A percentile compares a stretch with the other conserved stretches of the same genome.
These are phyloP conservation scores for Mycena crocata DNA, from an alignment of 768 basidiomycete genomes.

Conservation along the genomic window DNA sequence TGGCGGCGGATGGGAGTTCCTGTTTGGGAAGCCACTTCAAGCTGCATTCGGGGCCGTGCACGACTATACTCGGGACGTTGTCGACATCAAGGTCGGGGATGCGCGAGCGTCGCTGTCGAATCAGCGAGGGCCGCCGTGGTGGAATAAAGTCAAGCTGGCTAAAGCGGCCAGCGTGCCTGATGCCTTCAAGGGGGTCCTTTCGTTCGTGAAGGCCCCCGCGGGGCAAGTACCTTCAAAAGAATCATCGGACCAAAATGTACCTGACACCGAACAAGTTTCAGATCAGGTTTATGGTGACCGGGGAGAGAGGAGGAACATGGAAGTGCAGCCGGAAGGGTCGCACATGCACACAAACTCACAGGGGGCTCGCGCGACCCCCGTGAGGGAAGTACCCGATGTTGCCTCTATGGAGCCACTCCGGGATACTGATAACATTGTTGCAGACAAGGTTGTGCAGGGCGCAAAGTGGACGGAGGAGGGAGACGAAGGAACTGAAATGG, in stretches of 20 bases:
- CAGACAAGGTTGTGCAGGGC: neutral
- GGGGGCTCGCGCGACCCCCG: neutral
- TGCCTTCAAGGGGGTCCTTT: slow-evolving; percentile 7
- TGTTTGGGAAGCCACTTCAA: slow-evolving; percentile 35
- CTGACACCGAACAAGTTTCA: neutral
- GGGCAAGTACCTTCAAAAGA: neutral
- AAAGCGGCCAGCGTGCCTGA: neutral
- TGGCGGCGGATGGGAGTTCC: slow-evolving; percentile 30
- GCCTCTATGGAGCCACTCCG: neutral
- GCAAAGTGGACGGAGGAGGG: slow-evolving; percentile 1
- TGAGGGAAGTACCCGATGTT: neutral
- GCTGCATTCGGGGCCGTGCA: slow-evolving; percentile 27
- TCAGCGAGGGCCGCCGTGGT: neutral
- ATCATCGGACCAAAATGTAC: neutral
- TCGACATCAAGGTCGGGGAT: slow-evolving; percentile 1
- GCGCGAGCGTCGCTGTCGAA: slow-evolving; percentile 5
- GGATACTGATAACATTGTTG: neutral
- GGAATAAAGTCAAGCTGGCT: neutral
- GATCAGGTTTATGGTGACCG: neutral
- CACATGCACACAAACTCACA: neutral
- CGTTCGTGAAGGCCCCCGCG: slow-evolving; percentile 16
- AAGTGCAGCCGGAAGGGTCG: neutral
- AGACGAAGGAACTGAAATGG: neutral
- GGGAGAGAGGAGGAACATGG: neutral
- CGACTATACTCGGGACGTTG: slow-evolving; percentile 26